Evolutionary conservation across 2,329 filamentous ascomycete species (phyloP).

Genomic region (Fusarium aywerte): DNA sequence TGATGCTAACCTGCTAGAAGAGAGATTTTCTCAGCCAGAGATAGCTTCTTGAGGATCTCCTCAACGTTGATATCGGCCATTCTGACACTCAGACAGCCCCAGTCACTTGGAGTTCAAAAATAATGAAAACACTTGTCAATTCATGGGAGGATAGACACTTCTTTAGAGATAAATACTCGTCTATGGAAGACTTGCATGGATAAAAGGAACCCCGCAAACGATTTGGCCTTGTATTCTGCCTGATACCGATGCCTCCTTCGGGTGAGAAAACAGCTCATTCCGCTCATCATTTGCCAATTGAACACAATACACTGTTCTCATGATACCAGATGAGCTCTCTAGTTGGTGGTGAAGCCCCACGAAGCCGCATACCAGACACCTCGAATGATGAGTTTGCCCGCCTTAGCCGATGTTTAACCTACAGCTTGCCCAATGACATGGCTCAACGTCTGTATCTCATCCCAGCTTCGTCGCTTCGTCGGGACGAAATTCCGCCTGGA

Average conservation of each 20-base stretch:
- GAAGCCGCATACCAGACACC: constrained; percentile 26
- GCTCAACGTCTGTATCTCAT: not conserved
- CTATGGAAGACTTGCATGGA: constrained; percentile 5
- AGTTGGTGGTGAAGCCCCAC: constrained; percentile 40
- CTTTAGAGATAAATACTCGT: constrained; percentile 7
- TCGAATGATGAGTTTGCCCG: constrained; percentile 5
- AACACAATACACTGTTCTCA: constrained; percentile 28
- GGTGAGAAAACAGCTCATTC: constrained; percentile 3
- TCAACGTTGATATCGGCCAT: constrained; percentile 67
- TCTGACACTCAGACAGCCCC: not conserved
- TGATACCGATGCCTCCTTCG: constrained; percentile 23
- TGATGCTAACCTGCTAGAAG: constrained; percentile 59
- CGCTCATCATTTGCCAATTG: constrained; percentile 26
- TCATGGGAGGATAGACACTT: not conserved
- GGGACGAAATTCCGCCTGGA: constrained; percentile 36
- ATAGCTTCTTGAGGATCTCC: constrained; percentile 64
- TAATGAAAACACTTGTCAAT: constrained; percentile 11
- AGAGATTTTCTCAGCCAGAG: constrained; percentile 63
- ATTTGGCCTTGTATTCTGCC: constrained; percentile 28
- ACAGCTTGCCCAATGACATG: constrained; percentile 1
- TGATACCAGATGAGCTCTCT: constrained; percentile 31
- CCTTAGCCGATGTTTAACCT: constrained; percentile 24
- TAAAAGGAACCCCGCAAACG: constrained; percentile 37
- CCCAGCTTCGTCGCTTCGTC: constrained; percentile 28
- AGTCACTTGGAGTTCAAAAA: not conserved